Percentiles rank a stretch among this genome's conserved stretches.
phyloP scores from a whole-genome alignment of 345 rosid species.

The Psidium friedrichsthalianum region DNA sequence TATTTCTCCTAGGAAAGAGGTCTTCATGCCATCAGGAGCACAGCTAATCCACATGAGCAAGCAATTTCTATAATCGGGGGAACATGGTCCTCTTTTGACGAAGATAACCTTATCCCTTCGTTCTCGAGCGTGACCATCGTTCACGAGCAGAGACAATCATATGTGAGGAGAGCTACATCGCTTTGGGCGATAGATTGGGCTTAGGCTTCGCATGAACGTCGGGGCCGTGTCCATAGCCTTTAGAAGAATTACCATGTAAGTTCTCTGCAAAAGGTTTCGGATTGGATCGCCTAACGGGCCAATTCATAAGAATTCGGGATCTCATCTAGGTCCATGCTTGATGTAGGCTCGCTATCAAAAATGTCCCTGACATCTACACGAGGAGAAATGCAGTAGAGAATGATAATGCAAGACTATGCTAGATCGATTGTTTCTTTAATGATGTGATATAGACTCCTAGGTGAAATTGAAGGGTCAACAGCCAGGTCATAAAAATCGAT shows the following conservation, averaged over 20 bases:
- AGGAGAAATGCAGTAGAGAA: too few relatives aligned
- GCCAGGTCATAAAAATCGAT: too few relatives aligned
- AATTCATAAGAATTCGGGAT: too few relatives aligned
- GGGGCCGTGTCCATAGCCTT: not conserved
- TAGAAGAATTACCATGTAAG: not conserved
- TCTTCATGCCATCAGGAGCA: not conserved
- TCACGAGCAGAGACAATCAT: not conserved
- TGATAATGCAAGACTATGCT: not conserved
- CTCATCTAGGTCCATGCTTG: fast-evolving
- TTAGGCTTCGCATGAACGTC: not conserved
- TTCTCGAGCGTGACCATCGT: not conserved
- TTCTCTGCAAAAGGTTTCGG: not conserved
- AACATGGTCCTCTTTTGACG: not conserved
- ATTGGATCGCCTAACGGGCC: not conserved
- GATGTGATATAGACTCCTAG: too few relatives aligned
- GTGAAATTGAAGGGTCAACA: too few relatives aligned
- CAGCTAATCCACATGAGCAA: not conserved
- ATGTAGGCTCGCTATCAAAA: not conserved
- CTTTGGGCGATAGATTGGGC: not conserved
- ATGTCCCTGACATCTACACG: not conserved
- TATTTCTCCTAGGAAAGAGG: not conserved
- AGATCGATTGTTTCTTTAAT: not conserved
- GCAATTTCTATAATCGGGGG: not conserved
- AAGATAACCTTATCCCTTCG: not conserved
- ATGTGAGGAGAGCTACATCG: not conserved